These are phyloP conservation scores for Candida dubliniensis DNA, from an alignment of 1,139 yeast species.

Conservation along the genomic window DNA sequence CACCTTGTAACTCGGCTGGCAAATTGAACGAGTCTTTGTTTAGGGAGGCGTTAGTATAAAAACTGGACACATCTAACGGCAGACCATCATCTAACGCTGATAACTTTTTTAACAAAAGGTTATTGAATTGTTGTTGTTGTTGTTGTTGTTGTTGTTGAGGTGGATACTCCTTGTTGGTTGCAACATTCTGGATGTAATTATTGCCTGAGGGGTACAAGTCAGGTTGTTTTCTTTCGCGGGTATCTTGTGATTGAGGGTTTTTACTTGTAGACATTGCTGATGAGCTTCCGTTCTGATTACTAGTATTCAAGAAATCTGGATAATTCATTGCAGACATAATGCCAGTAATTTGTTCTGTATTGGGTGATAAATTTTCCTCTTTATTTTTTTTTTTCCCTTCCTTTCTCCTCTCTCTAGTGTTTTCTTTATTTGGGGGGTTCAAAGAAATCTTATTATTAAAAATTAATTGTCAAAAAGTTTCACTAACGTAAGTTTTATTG, in stretches of 20 bases:
- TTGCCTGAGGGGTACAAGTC: slow-evolving; percentile 2
- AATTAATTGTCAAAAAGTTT: too few relatives aligned
- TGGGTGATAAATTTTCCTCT: not conserved
- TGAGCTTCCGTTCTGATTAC: slow-evolving; percentile 1
- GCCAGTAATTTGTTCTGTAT: slow-evolving; percentile 17
- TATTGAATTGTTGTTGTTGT: slow-evolving; percentile 21
- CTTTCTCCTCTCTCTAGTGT: too few relatives aligned
- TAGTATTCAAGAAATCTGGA: slow-evolving; percentile 34
- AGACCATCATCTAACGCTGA: slow-evolving; percentile 22
- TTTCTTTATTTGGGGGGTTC: too few relatives aligned
- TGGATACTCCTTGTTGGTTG: slow-evolving; percentile 11
- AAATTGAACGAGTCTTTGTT: slow-evolving; percentile 39
- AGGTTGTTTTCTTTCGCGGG: slow-evolving; percentile 1
- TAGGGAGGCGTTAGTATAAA: slow-evolving; percentile 3
- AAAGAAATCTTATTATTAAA: too few relatives aligned
- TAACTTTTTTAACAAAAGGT: slow-evolving; percentile 29
- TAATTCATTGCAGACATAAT: slow-evolving; percentile 28
- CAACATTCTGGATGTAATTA: not conserved
- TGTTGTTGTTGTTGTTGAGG: slow-evolving; percentile 11
- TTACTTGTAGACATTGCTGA: slow-evolving; percentile 1
- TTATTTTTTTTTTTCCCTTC: not conserved
- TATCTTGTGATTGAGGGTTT: not conserved
- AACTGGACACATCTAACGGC: slow-evolving; percentile 8
- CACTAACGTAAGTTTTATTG: too few relatives aligned
- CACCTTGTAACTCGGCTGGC: slow-evolving; percentile 64